Conservation (phyloP, 148 eudicot species). For the Vaccinium macrocarpon region DNA sequence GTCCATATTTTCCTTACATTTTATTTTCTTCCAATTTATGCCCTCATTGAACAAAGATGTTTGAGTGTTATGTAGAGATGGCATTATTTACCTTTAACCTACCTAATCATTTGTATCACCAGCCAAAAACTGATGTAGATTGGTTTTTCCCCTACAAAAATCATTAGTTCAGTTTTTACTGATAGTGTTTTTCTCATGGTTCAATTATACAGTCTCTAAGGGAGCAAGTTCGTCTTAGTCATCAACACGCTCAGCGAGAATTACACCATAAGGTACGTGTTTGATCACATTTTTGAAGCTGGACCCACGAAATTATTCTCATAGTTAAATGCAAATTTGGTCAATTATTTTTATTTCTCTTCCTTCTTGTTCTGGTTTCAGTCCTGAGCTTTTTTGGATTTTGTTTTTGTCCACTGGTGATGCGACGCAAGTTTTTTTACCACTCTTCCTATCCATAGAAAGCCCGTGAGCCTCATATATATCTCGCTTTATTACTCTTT, state of each 20-base stretch:
- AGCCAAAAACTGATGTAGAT: not conserved
- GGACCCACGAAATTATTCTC: not conserved
- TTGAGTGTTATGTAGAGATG: not conserved
- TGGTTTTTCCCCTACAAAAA: not conserved
- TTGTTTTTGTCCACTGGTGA: not conserved
- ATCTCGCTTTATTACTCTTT: not conserved
- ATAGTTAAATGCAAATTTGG: no score
- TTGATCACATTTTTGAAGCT: not conserved
- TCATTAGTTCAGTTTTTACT: not conserved
- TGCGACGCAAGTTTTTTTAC: not conserved
- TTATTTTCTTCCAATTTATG: not conserved
- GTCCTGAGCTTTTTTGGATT: not conserved
- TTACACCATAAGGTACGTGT: slow-evolving; percentile 69
- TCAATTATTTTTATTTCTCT: not conserved
- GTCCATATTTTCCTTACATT: slow-evolving; percentile 7
- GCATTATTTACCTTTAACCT: not conserved
- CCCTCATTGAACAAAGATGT: not conserved
- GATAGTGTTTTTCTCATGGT: not conserved
- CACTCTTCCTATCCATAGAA: not conserved
- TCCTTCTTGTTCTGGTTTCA: not conserved
- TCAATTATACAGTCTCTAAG: slow-evolving; percentile 47
- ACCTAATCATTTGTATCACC: not conserved
- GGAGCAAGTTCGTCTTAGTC: slow-evolving; percentile 64
- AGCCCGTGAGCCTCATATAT: not conserved
- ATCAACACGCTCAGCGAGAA: slow-evolving; percentile 71